Base-by-base conservation (phyloP, 306 rosid genomes). In the Pyrus bretschneideri region DNA sequence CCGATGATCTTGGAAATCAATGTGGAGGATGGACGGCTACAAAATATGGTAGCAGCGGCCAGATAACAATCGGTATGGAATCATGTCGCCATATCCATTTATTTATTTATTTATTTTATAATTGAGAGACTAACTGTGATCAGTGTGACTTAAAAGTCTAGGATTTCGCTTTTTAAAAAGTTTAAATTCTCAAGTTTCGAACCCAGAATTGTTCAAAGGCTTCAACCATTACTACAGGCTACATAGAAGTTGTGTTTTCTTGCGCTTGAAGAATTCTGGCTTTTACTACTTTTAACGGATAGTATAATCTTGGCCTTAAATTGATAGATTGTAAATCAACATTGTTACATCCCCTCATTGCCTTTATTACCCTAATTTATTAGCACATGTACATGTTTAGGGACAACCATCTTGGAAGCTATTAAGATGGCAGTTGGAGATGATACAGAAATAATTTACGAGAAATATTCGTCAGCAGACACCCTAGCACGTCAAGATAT, bases 351-450 rank as follows among this genome's bases (percentile, higher is more conserved):
- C 31, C 12, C 19, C 1, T 12, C 14, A 60, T 21, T 21, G 27
- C 13, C 61, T 21, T 55, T 8, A 21, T 67, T 19, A 25, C 44
- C 38, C 27, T 49, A 57, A 29, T 49, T 49, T 45, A 58, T 72
- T 14, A 19, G 64, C 33, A 18, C 44, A 18, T 62, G 35, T 21
- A 30, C 60, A 69, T 64, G 40, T 77, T 76, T 54, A 89, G 98
- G 97, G 38, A 87, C 95, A 58, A 90, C 98, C 66, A 87, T 91
- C 72, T 89, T 90, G 85, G 96, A 94, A 75, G 96, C 96, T 62
- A 87, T 94, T 40, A 80, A 86, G 76, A 84, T 78, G 87, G 71
- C 90, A 9, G 91, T 88, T 45, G 90, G 91, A 75, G 87, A 63
- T 69, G 80, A 87, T 67, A 85, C 93, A 71, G 90, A 91, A 72